Evolutionary conservation across 768 basidiomycete species (phyloP), one percentile per base, ranked within the genome.

Genomic region (Boletales sp.): DNA sequence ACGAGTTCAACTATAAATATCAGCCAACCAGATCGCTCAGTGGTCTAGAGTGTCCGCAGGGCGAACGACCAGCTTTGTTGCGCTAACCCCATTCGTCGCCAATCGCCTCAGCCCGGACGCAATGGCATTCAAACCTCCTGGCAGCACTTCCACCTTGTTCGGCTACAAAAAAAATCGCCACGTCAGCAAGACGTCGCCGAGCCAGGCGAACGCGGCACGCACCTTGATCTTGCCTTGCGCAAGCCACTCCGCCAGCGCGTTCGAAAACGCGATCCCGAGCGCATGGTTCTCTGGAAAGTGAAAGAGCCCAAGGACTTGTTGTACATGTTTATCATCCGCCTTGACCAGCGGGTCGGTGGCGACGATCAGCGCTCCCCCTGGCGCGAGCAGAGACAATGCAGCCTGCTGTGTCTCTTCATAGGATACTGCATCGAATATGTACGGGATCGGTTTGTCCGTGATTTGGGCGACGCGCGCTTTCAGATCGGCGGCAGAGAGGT

Each of bases 71-170:
- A 76, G 53, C 60, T 77, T 77, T 15, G 57, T 57, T 1, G 66
- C 74, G 19, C 73, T 76, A 28, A 76, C 55, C 8, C 68, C 57
- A 8, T 56, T 34, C 5, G 10, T 50, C 52, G 60, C 49, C 47
- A 76, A 35, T 41, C 61, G 57, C 44, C 60, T 50, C 49, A 77
- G 37, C 3, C 68, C 72, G 36, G 53, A 52, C 1, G 44, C 48
- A 8, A 77, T 61, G 5, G 66, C 72, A 1, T 56, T 56, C 14
- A 76, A 49, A 0, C 75, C 74, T 17, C 61, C 60, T 1, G 72
- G 65, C 14, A 77, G 43, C 5, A 74, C 63, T 51, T 76, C 70
- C 12, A 72, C 56, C n/a, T 57, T 53, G 45, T 68, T 70, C 2
- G 72, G 73, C 74, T 70, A 40, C 37, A 18, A 38, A 38, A 21